These are phyloP conservation scores for Acacia confusa DNA, from an alignment of 306 rosid species.

Conservation along the genomic window DNA sequence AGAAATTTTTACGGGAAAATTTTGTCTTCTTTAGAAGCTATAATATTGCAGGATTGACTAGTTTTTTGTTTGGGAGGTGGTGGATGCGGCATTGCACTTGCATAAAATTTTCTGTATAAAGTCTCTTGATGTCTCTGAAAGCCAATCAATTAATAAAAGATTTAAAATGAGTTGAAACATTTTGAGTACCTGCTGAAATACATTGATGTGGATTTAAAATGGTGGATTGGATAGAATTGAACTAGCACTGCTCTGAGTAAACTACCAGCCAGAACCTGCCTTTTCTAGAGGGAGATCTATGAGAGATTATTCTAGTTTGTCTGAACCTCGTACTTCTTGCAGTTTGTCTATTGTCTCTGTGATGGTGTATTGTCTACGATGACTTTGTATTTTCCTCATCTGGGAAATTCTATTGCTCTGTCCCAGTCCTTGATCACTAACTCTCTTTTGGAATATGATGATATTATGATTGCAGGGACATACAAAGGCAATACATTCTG, in stretches of 20 bases:
- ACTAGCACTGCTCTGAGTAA: neutral
- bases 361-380: neutral
- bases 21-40: neutral
- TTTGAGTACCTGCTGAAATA: neutral
- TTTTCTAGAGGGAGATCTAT: neutral
- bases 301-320: slow-evolving; percentile 2
- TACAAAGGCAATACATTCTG: slow-evolving; percentile 67
- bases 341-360: neutral
- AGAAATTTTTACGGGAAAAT: neutral
- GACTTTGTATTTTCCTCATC: slow-evolving; percentile 8
- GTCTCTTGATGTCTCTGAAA: neutral
- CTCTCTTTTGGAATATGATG: slow-evolving; percentile 30
- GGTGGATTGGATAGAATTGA: neutral
- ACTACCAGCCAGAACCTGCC: slow-evolving; percentile 5
- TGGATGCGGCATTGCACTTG: neutral
- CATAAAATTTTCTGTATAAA: neutral
- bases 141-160: neutral
- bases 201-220: neutral
- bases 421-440: neutral
- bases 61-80: neutral
- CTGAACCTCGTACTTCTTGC: slow-evolving; percentile 7
- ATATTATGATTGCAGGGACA: slow-evolving; percentile 72
- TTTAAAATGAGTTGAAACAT: neutral
- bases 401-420: neutral
- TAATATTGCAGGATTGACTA: neutral